Conservation (phyloP, 371 early-diverging fungal genomes). For the Mucor plumbeus region DNA sequence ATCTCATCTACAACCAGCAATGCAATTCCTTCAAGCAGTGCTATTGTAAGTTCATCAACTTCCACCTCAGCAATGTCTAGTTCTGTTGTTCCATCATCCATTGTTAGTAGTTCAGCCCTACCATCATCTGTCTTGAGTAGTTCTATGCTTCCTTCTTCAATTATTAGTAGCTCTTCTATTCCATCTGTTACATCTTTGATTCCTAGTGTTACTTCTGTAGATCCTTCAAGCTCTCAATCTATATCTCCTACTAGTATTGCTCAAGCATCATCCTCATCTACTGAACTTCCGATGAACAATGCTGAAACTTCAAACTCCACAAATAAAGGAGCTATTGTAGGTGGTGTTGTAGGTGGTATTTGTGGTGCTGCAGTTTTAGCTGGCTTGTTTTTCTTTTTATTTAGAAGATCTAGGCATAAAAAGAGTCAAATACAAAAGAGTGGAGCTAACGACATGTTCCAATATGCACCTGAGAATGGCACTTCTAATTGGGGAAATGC, state of each 20-base stretch:
- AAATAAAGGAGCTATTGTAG: slow-evolving; percentile 19
- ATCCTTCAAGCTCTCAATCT: background rate
- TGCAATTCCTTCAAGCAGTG: background rate
- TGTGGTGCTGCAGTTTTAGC: slow-evolving; percentile 13
- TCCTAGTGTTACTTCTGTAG: background rate
- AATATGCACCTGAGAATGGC: background rate
- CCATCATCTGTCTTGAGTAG: background rate
- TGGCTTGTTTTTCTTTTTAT: slow-evolving; percentile 10
- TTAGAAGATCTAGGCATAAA: slow-evolving; percentile 11
- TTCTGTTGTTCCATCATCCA: background rate
- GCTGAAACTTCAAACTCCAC: background rate
- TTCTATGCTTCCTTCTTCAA: background rate
- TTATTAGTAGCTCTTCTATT: background rate
- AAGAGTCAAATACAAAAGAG: slow-evolving; percentile 8
- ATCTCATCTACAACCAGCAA: slow-evolving; percentile 7
- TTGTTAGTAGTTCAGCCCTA: background rate
- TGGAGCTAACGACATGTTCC: slow-evolving; percentile 10
- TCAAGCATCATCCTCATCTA: background rate
- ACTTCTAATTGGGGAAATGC: background rate
- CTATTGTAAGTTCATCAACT: background rate
- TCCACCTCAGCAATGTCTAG: background rate
- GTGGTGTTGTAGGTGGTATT: slow-evolving; percentile 25
- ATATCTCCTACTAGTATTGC: background rate
- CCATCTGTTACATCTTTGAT: background rate
- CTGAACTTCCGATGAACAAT: background rate